Conservation (phyloP, 306 rosid genomes). For the Glycine tomentella region DNA sequence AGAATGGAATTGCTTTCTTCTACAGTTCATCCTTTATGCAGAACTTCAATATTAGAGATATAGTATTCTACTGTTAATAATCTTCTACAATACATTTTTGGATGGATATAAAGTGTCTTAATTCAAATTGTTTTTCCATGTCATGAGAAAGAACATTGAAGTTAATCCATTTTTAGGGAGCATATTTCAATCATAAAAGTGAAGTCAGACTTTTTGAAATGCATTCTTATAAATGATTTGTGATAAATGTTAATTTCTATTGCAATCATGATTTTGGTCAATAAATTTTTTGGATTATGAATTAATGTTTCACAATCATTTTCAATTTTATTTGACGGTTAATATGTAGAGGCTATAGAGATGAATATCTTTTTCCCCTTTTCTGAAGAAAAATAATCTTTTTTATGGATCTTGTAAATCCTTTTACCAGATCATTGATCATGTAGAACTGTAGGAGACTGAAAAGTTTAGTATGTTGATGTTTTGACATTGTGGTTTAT, state of each 20-base stretch:
- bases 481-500: conserved; percentile 47
- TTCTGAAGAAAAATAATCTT: conserved; percentile 6
- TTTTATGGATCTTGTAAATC: conserved; percentile 19
- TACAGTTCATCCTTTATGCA: neutral
- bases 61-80: neutral
- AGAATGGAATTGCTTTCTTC: neutral
- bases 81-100: too few relatives aligned
- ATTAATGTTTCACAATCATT: neutral
- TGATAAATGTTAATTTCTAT: neutral
- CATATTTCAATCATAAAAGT: too few relatives aligned
- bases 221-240: too few relatives aligned
- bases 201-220: too few relatives aligned
- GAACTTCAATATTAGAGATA: neutral
- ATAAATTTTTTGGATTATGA: neutral
- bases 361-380: too few relatives aligned
- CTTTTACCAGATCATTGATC: neutral
- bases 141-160: too few relatives aligned
- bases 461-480: conserved; percentile 40
- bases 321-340: conserved; percentile 23
- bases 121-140: too few relatives aligned
- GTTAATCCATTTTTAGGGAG: too few relatives aligned
- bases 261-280: neutral
- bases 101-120: too few relatives aligned
- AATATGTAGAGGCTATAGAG: neutral
- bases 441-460: neutral